These are phyloP conservation scores for Pseudocercospora fijiensis DNA, from an alignment of 2,329 filamentous ascomycete genomes.

Conservation along the genomic window DNA sequence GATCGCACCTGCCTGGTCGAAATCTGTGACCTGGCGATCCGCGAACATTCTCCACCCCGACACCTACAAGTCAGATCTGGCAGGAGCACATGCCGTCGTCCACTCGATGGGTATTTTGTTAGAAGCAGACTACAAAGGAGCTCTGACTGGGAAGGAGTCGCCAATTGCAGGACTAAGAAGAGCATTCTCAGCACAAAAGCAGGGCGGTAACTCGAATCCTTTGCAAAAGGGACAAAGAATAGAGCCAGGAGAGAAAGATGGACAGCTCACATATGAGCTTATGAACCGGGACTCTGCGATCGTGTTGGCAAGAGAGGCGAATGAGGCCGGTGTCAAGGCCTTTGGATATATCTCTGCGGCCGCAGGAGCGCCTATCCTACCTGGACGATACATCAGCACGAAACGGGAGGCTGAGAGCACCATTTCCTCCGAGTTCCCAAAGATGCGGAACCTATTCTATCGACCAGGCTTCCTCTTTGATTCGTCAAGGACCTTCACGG, in stretches of 20 bases:
- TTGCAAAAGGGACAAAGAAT: constrained; percentile 63
- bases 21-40: constrained; percentile 79
- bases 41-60: constrained; percentile 82
- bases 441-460: constrained; percentile 77
- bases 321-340: constrained; percentile 60
- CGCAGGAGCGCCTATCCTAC: constrained; percentile 79
- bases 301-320: constrained; percentile 74
- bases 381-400: constrained; percentile 80
- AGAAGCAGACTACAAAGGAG: constrained; percentile 96
- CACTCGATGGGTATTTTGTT: constrained; percentile 95
- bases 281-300: constrained; percentile 95
- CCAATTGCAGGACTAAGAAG: constrained; percentile 74
- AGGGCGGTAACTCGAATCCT: constrained; percentile 63
- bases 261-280: constrained; percentile 88
- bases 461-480: constrained; percentile 90
- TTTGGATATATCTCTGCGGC: constrained; percentile 91
- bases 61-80: constrained; percentile 74
- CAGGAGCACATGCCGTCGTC: constrained; percentile 78
- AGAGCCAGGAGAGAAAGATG: constrained; percentile 64
- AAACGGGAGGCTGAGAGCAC: constrained; percentile 86
- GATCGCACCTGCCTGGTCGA: constrained; percentile 74
- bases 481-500: constrained; percentile 72
- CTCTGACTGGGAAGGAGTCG: constrained; percentile 78
- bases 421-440: constrained; percentile 69
- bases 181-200: constrained; percentile 69